Percentiles rank a stretch among this genome's conserved stretches.
Conservation (phyloP, 2,329 filamentous ascomycete species). For the Malbranchea zuffiana region DNA sequence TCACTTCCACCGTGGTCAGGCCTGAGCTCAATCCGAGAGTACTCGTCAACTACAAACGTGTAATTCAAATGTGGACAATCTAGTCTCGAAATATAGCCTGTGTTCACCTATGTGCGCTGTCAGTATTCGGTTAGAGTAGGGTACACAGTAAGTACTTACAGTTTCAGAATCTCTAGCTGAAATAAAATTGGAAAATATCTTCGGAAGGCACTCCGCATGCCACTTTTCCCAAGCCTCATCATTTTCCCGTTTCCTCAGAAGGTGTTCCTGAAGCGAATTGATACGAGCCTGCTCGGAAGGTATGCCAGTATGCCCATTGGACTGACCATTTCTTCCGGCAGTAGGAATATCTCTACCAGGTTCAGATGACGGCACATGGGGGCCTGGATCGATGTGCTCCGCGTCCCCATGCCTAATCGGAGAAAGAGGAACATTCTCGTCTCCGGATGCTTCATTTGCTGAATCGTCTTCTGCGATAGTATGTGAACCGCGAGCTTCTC, state of each 20-base stretch:
- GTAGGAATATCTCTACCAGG: not conserved
- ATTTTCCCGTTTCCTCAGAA: not conserved
- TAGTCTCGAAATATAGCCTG: not conserved
- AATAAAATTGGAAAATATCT: slow-evolving; percentile 1
- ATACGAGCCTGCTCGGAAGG: not conserved
- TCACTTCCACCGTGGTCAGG: not conserved
- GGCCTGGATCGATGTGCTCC: not conserved
- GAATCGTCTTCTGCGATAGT: not conserved
- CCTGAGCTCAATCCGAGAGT: not conserved
- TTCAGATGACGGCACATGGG: not conserved
- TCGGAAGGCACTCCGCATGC: slow-evolving; percentile 4
- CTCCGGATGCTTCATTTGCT: not conserved
- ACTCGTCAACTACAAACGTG: slow-evolving; percentile 8
- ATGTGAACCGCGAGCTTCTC: not conserved
- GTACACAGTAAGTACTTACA: not conserved
- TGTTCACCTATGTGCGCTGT: not conserved
- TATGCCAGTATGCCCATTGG: not conserved
- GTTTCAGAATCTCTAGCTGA: not conserved
- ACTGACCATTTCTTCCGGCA: no score
- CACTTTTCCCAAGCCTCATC: slow-evolving; percentile 8
- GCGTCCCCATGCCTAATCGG: not conserved
- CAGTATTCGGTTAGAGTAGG: not conserved
- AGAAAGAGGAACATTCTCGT: not conserved
- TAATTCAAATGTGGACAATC: slow-evolving; percentile 3
- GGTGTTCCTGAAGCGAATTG: not conserved